These are phyloP conservation scores for Allium cepa DNA, from an alignment of 106 monocot genomes.

Conservation along the genomic window DNA sequence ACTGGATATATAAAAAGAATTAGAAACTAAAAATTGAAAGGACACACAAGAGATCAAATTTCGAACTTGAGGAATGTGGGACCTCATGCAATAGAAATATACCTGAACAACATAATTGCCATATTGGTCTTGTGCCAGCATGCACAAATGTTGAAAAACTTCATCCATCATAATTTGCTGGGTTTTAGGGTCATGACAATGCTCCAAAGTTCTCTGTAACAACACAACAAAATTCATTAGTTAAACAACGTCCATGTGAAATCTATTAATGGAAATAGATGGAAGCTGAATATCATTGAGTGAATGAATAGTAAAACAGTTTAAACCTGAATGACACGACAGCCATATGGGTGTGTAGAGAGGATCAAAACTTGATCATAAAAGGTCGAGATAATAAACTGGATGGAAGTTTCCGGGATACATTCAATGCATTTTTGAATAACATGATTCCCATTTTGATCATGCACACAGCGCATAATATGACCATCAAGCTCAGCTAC, in stretches of 20 bases:
- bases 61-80: too few species aligned
- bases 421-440: slow-evolving; percentile 54
- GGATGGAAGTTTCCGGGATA: slow-evolving; percentile 36
- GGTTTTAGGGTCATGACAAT: slow-evolving; percentile 52
- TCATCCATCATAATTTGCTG: slow-evolving; percentile 61
- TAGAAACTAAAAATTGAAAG: too few species aligned
- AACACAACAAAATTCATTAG: background rate
- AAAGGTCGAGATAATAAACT: slow-evolving; percentile 41
- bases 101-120: slow-evolving; percentile 85
- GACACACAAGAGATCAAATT: too few species aligned
- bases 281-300: background rate
- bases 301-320: background rate
- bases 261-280: too few species aligned
- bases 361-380: slow-evolving; percentile 42
- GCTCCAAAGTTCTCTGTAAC: slow-evolving; percentile 64
- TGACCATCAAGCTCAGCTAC: slow-evolving; percentile 54
- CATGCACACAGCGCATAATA: slow-evolving; percentile 51
- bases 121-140: slow-evolving; percentile 65
- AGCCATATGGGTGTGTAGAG: slow-evolving; percentile 57
- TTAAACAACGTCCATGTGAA: too few species aligned
- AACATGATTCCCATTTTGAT: slow-evolving; percentile 69
- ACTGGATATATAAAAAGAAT: too few species aligned
- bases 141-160: slow-evolving; percentile 31
- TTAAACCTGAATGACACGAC: slow-evolving; percentile 56
- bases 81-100: background rate